phyloP scores from a whole-genome alignment of 2,329 filamentous ascomycete species.

The Dactylellina cionopaga region DNA sequence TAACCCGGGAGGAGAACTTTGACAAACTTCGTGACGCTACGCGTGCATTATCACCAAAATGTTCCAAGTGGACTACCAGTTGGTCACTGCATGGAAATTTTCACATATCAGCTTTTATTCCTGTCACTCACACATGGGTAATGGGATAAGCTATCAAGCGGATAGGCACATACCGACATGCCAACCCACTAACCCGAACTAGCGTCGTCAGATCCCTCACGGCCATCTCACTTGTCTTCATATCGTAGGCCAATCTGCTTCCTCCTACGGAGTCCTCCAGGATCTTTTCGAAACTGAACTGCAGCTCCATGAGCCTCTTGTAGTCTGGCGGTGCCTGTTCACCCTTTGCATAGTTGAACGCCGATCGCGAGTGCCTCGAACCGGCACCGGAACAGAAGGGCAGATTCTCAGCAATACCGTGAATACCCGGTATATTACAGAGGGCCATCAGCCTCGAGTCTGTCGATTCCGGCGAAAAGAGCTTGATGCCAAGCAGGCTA shows the following conservation, averaged over 20 bases:
- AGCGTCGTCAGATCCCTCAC: constrained; percentile 78
- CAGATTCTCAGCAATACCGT: constrained; percentile 33
- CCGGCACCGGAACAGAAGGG: constrained; percentile 18
- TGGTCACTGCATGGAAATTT: constrained; percentile 69
- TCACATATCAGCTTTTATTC: neutral
- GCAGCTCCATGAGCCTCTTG: constrained; percentile 71
- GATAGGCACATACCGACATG: constrained; percentile 48
- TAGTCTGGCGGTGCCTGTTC: constrained; percentile 49
- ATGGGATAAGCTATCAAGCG: too few species aligned
- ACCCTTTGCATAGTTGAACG: constrained; percentile 38
- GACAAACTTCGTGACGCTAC: constrained; percentile 74
- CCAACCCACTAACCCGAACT: constrained; percentile 67
- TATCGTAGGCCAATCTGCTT: constrained; percentile 76
- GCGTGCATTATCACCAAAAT: constrained; percentile 76
- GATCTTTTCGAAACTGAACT: constrained; percentile 80
- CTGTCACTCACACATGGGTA: neutral
- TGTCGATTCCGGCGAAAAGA: constrained; percentile 15
- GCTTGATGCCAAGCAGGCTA: constrained; percentile 18
- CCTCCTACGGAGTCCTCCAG: constrained; percentile 74
- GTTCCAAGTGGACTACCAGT: constrained; percentile 78
- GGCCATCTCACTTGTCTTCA: constrained; percentile 79
- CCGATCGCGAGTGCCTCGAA: constrained; percentile 4
- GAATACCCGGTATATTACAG: constrained; percentile 36
- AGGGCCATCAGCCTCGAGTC: constrained; percentile 25
- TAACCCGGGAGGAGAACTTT: constrained; percentile 68